These are phyloP conservation scores for Eucalyptus lansdowneana DNA, from an alignment of 345 rosid genomes.

Conservation along the genomic window DNA sequence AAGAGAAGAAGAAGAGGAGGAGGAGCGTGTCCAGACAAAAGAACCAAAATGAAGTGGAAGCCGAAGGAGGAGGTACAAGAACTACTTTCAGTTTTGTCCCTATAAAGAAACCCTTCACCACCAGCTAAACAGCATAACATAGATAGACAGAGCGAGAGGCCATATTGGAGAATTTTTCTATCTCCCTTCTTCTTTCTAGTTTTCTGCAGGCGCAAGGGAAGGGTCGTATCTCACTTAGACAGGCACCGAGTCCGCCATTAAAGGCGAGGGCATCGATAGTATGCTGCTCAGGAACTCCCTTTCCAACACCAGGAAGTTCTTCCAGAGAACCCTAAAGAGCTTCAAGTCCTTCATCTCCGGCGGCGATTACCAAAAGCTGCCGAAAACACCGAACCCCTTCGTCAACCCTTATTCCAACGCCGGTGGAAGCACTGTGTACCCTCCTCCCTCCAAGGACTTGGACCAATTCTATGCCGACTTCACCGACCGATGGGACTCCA, in stretches of 20 bases:
- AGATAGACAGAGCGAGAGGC: neutral
- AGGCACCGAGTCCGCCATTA: neutral
- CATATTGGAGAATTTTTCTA: neutral
- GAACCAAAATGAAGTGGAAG: neutral
- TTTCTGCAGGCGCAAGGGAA: neutral
- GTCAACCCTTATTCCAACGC: neutral
- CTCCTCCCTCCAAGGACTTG: slow-evolving; percentile 2
- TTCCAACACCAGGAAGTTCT: slow-evolving; percentile 40
- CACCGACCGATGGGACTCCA: slow-evolving; percentile 11
- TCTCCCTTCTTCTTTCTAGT: neutral
- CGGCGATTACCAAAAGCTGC: slow-evolving; percentile 39
- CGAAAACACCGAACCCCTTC: slow-evolving; percentile 21
- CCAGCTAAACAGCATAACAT: neutral
- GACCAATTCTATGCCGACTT: slow-evolving; percentile 23
- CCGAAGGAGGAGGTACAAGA: neutral
- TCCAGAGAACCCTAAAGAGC: slow-evolving; percentile 34
- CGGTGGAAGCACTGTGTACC: neutral
- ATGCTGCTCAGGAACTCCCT: slow-evolving; percentile 56
- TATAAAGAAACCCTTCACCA: slow-evolving; percentile 6
- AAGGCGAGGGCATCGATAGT: neutral
- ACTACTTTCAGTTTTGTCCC: neutral
- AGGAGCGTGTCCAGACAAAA: slow-evolving; percentile 22
- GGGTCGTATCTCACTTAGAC: neutral
- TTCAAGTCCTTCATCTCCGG: slow-evolving; percentile 45
- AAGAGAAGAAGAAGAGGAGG: neutral